A percentile compares a stretch with the other conserved stretches of the same genome.
Conservation (phyloP, 2,329 filamentous ascomycete genomes). For the Mollisia scopiformis region DNA sequence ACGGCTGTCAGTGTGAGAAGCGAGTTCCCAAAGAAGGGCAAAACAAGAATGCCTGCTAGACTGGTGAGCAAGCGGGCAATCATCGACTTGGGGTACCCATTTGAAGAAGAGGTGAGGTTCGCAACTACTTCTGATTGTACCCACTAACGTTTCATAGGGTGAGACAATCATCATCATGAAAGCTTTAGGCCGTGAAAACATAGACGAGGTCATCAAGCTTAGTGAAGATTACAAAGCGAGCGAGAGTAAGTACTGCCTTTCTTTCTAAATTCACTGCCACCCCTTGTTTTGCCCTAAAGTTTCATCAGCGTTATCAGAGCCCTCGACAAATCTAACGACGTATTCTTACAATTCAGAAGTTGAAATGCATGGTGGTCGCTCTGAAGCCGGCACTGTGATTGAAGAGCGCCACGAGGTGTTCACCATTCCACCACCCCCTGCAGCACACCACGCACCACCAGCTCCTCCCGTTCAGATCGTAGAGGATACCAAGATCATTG, state of each 20-base stretch:
- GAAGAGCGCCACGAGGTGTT: conserved; percentile 53
- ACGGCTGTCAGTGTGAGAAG: conserved; percentile 53
- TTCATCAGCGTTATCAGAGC: not conserved
- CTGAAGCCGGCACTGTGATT: conserved; percentile 48
- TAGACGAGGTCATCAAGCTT: conserved; percentile 83
- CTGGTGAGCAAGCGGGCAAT: conserved; percentile 81
- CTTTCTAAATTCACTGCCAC: not conserved
- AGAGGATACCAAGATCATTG: conserved; percentile 49
- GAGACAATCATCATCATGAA: conserved; percentile 80
- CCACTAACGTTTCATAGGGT: conserved; percentile 57
- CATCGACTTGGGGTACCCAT: conserved; percentile 84
- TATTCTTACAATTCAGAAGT: conserved; percentile 28
- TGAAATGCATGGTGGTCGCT: conserved; percentile 45
- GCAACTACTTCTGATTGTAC: not conserved
- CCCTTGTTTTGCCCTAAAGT: conserved; percentile 18
- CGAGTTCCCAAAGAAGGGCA: conserved; percentile 80
- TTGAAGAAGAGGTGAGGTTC: conserved; percentile 74
- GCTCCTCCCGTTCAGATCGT: conserved; percentile 41
- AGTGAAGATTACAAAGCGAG: conserved; percentile 72
- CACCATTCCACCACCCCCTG: conserved; percentile 33
- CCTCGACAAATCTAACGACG: conserved; percentile 27
- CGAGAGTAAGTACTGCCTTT: conserved; percentile 45
- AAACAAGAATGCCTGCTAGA: conserved; percentile 82
- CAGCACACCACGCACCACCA: conserved; percentile 19
- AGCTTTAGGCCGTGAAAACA: conserved; percentile 86